Conservation (phyloP, 2,329 filamentous ascomycete species). For the Xylariaceae sp. region DNA sequence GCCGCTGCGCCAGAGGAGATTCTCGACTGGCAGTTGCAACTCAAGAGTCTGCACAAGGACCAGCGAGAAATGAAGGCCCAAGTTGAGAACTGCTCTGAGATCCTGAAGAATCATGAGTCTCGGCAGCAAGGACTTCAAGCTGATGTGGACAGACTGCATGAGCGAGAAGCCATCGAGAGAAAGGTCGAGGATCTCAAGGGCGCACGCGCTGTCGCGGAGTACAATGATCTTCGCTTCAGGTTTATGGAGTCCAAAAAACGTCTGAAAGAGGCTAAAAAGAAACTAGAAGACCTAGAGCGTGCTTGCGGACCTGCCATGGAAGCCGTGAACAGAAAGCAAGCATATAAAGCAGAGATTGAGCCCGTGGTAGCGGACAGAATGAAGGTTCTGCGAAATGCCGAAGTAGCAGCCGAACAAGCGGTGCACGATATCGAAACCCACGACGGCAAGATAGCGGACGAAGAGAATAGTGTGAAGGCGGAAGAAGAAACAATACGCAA, state of each 20-base stretch:
- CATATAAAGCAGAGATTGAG: constrained; percentile 57
- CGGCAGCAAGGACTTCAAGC: constrained; percentile 70
- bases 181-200: constrained; percentile 61
- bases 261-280: constrained; percentile 49
- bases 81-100: constrained; percentile 54
- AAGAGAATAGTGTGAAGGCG: constrained; percentile 39
- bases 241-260: constrained; percentile 49
- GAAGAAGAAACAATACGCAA: constrained; percentile 36
- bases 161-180: constrained; percentile 64
- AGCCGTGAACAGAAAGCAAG: constrained; percentile 64
- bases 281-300: constrained; percentile 55
- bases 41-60: constrained; percentile 65
- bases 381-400: constrained; percentile 47
- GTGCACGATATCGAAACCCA: constrained; percentile 32
- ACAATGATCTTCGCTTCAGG: constrained; percentile 48
- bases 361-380: constrained; percentile 51
- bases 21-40: constrained; percentile 67
- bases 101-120: constrained; percentile 61
- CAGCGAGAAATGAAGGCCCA: constrained; percentile 60
- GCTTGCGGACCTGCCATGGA: constrained; percentile 60
- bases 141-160: constrained; percentile 76
- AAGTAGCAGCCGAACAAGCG: constrained; percentile 45
- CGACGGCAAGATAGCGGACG: constrained; percentile 41
- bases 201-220: constrained; percentile 61
- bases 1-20: constrained; percentile 81